Base-by-base conservation (phyloP, 2,329 filamentous ascomycete genomes). In the Blastomyces gilchristii region DNA sequence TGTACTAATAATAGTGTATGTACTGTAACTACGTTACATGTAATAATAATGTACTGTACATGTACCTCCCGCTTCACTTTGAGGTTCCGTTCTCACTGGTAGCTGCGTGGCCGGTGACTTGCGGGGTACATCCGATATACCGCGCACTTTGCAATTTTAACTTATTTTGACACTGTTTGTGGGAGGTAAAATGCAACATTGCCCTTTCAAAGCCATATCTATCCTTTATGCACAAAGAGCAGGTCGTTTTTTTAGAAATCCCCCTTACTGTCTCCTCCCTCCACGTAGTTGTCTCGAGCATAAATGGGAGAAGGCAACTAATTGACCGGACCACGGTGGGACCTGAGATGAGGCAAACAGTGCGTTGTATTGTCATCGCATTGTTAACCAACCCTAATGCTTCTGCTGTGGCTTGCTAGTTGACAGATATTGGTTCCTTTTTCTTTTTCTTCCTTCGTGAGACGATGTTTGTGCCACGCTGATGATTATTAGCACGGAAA, bases 51-150 rank as follows among this genome's bases (percentile, higher is more conserved):
- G 16, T 43, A 43, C 28, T 1, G 1, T 4, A 11, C 12, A 58
- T 43, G 57, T 59, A 59, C 41, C 25, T 5, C 31, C 57, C 57
- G 57, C 57, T 37, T 59, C 57, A 59, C 57, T 59, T 59, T 59
- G 57, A 49, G 25, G 57, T 59, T 49, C 57, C 28, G 11, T n/a
- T 11, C 25, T 34, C 16, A 49, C 57, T 47, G 57, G 41, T 4
- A 34, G 57, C 28, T 8, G 57, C 41, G 57, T 25, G 2, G 18
- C 9, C 2, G 16, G 57, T 59, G 57, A 59, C 57, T 25, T 59
- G 57, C 25, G 47, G 9, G 22, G 25, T 45, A 47, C 57, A 43
- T 59, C 39, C 28, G 34, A 28, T 12, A 14, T 59, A 59, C 57
- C 39, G 28, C 28, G 0, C 7, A 3, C 4, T 18, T n/a, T 22